Base-by-base conservation (phyloP, 176 grass and related monocot species). In the Secale cereale region DNA sequence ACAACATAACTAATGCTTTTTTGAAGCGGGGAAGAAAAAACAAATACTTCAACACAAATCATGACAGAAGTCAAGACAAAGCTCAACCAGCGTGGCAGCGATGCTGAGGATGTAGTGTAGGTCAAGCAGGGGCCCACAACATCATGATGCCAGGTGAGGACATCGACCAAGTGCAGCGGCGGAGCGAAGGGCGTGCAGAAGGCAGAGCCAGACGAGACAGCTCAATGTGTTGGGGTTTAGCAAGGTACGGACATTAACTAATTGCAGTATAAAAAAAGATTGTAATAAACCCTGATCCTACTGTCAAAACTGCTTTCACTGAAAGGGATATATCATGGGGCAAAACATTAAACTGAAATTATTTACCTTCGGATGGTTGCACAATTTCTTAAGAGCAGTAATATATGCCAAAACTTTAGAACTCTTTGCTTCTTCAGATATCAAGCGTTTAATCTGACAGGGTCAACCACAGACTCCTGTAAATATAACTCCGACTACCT, bases 331-430 rank as follows among this genome's bases (percentile, higher is more conserved):
- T 52, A 52, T 52, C 48, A 16, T 52, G 48, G 48, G 2, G 48
- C 16, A 6, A 52, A 84, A 68, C 35, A 80, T 65, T 75, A 86
- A 70, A 31, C 16, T 76, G 10, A 56, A 77, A 77, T 48, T 69
- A 73, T 71, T 86, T 93, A 95, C 96, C 96, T 98, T 98, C 65
- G 96, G 96, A 87, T 98, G 96, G 64, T 98, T 98, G 87, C 96
- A 98, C 80, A 98, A 87, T 83, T 98, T 98, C 78, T 98, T 98
- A 78, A 98, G 93, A 81, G 91, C 93, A 22, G 96, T 98, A 87
- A 98, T 98, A 88, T 91, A 98, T 59, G 96, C 96, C 76, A 98
- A 88, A 95, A 98, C 90, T 82, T 92, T 95, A 59, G 93, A 92
- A 48, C 89, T 81, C 80, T 95, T 98, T 84, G 88, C 72, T 77